Conservation (phyloP, 306 rosid genomes). For the Gleditsia sinensis region DNA sequence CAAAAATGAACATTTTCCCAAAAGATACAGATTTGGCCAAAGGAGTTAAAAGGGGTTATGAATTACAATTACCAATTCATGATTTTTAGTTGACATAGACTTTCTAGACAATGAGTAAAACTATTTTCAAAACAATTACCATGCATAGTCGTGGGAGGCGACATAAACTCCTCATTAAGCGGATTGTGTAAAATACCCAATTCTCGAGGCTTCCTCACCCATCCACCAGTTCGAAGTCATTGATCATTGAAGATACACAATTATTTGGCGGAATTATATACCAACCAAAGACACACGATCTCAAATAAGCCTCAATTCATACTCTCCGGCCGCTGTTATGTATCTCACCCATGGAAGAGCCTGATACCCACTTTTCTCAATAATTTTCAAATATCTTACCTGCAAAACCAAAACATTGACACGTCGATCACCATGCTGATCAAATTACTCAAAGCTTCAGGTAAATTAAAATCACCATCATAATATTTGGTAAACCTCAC, state of each 20-base stretch:
- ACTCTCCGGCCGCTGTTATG: slow-evolving; percentile 98
- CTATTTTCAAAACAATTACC: slow-evolving; percentile 32
- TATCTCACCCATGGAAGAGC: slow-evolving; percentile 99
- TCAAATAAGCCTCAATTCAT: slow-evolving; percentile 82
- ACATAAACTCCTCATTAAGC: slow-evolving; percentile 20
- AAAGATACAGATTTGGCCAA: slow-evolving; percentile 18
- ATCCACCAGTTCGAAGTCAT: slow-evolving; percentile 32
- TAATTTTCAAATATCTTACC: slow-evolving; percentile 95
- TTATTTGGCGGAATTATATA: slow-evolving; percentile 31
- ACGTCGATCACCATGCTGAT: slow-evolving; percentile 15
- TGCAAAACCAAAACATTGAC: slow-evolving; percentile 40
- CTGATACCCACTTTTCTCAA: slow-evolving; percentile 96
- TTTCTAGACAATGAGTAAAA: slow-evolving; percentile 42
- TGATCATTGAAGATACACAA: slow-evolving; percentile 29
- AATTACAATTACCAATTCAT: slow-evolving; percentile 23
- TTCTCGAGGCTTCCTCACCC: slow-evolving; percentile 16
- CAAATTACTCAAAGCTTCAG: slow-evolving; percentile 1
- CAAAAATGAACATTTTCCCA: slow-evolving; percentile 17
- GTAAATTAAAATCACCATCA: slow-evolving; percentile 14
- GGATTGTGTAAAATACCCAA: slow-evolving; percentile 1
- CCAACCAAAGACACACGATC: slow-evolving; percentile 28
- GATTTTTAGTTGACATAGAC: slow-evolving; percentile 21
- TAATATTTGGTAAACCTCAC: not conserved
- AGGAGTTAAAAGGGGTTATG: slow-evolving; percentile 4
- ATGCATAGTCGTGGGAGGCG: slow-evolving; percentile 44